These are phyloP conservation scores for Saccharum hybrid DNA, from an alignment of 202 grass and related monocot genomes.

Conservation along the genomic window DNA sequence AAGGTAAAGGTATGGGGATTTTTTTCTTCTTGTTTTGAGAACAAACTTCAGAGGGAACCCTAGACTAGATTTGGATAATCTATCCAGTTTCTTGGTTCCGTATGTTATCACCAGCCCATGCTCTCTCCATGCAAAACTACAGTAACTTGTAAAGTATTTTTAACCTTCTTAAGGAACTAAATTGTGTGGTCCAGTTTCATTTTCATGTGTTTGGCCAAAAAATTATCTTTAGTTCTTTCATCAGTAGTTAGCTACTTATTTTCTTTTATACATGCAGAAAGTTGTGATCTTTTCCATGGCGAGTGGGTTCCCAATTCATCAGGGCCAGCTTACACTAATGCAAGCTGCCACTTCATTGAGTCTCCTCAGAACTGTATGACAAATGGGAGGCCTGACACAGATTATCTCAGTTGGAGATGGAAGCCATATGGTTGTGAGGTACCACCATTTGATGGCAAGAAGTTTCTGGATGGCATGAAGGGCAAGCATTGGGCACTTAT, in stretches of 20 bases:
- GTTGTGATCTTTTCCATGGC: slow-evolving; percentile 69
- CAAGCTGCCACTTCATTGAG: slow-evolving; percentile 84
- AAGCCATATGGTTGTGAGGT: slow-evolving; percentile 76
- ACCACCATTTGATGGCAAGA: slow-evolving; percentile 52
- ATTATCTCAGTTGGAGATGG: slow-evolving; percentile 88
- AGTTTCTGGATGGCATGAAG: slow-evolving; percentile 65
- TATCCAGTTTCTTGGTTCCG: neutral
- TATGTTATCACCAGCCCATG: neutral
- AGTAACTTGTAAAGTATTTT: neutral
- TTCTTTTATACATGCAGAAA: slow-evolving; percentile 46
- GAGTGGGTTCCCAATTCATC: slow-evolving; percentile 64
- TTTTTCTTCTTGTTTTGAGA: neutral
- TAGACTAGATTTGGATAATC: neutral
- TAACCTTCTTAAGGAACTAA: neutral
- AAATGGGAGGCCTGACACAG: slow-evolving; percentile 75
- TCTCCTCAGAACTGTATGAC: slow-evolving; percentile 81
- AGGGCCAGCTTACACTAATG: slow-evolving; percentile 75
- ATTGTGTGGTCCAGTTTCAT: neutral
- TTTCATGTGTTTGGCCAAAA: neutral
- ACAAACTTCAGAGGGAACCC: neutral
- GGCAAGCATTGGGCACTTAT: slow-evolving; percentile 81
- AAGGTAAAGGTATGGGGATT: neutral
- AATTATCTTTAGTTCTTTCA: neutral
- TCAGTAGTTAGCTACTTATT: slow-evolving; percentile 17
- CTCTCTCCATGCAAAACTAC: neutral